Evolutionary conservation across 2,329 filamentous ascomycete species (phyloP), one percentile per base, ranked within the genome.

Genomic region (Microdochium bolleyi): DNA sequence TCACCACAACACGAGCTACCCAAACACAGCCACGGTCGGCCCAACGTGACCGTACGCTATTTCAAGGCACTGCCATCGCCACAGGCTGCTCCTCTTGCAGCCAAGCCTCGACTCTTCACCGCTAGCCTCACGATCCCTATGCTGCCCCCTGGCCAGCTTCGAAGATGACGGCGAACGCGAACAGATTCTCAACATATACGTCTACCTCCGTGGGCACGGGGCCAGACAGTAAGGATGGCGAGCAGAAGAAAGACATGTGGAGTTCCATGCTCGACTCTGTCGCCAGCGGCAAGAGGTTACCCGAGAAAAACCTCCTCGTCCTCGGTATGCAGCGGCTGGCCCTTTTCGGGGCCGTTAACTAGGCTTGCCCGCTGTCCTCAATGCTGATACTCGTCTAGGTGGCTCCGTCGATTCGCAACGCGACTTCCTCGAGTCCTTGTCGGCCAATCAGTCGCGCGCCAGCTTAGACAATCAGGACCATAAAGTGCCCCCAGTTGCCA

Each of bases 221-320:
- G 55, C 74, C 75, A 53, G 81, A 82, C 49, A 72, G 72, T 61
- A 79, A 78, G 58, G 79, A 82, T 72, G 80, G 75, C 70, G 85
- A 88, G 61, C 85, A 86, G 58, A 92, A 89, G 73, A 89, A 89
- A 71, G 89, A 95, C 67, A 85, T 96, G 70, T 96, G 92, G 92
- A 92, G 88, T 56, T 91, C 89, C 48, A 89, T 96, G 87, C 79
- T 96, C 60, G 89, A 95, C 70, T 86, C 83, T 51, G 92, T 94
- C 61, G 90, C 92, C 61, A 95, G 88, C 70, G 90, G 89, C 60
- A 95, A 94, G 76, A 82, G 88, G 61, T 74, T 96, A 63, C 89
- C 91, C 5, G 90, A 96, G 72, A 96, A 96, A 80, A 95, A 92
- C 67, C 73, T 96, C 56, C 73, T 96, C 44, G 85, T 96, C 22